phyloP scores from a whole-genome alignment of 2,329 filamentous ascomycete genomes.

The Xylariaceae sp. region DNA sequence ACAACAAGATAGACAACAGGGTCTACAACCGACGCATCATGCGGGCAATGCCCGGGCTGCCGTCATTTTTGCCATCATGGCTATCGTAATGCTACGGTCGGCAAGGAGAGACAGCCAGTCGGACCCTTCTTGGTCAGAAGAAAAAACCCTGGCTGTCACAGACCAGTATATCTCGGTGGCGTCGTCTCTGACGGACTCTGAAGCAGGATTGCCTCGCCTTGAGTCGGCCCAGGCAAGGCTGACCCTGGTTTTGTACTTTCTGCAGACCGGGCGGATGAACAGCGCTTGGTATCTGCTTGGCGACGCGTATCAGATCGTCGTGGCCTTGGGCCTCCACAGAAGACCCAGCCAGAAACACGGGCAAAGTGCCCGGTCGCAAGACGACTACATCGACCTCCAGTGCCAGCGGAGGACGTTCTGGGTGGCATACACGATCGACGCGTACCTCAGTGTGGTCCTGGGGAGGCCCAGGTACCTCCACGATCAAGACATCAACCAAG shows the following conservation, averaged over 20 bases:
- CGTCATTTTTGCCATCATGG: slow-evolving; percentile 39
- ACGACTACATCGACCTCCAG: slow-evolving; percentile 40
- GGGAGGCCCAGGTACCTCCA: slow-evolving; percentile 55
- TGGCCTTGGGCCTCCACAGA: slow-evolving; percentile 35
- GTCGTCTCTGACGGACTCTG: slow-evolving; percentile 33
- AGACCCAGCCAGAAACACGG: slow-evolving; percentile 11
- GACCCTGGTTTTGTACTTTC: slow-evolving; percentile 50
- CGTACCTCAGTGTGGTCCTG: slow-evolving; percentile 55
- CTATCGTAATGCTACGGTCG: slow-evolving; percentile 38
- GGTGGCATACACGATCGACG: slow-evolving; percentile 57
- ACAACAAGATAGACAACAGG: slow-evolving; percentile 27
- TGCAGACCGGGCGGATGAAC: slow-evolving; percentile 52
- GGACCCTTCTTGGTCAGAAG: slow-evolving; percentile 4
- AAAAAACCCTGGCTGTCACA: slow-evolving; percentile 17
- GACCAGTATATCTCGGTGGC: slow-evolving; percentile 37
- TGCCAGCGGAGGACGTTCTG: slow-evolving; percentile 43
- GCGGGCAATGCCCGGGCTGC: slow-evolving; percentile 39
- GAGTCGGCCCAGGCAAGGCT: slow-evolving; percentile 51
- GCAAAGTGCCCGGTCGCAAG: not conserved
- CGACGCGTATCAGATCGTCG: slow-evolving; percentile 44
- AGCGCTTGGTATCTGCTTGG: slow-evolving; percentile 56
- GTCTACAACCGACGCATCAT: slow-evolving; percentile 27
- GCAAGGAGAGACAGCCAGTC: slow-evolving; percentile 26
- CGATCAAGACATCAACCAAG: slow-evolving; percentile 53
- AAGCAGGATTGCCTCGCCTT: slow-evolving; percentile 45